Evolutionary conservation across 1,284 basidiomycete species (phyloP).

Genomic region (Rhodotorula sp.): DNA sequence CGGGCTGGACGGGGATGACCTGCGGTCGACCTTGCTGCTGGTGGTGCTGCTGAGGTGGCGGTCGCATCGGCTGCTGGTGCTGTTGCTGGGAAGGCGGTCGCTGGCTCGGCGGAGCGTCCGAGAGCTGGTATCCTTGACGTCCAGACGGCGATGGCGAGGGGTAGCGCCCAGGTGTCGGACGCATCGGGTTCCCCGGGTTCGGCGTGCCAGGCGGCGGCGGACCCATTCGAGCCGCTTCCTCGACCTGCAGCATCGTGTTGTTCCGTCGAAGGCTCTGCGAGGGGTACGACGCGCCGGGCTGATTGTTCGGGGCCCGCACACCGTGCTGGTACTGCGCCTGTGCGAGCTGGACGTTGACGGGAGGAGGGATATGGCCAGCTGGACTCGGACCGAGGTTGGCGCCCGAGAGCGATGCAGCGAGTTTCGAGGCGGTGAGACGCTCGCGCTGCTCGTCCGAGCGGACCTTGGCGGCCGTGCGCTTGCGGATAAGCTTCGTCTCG

Average conservation of each 20-base stretch:
- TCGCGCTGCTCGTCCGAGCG: slow-evolving; percentile 52
- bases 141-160: slow-evolving; percentile 3
- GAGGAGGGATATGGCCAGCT: slow-evolving; percentile 1
- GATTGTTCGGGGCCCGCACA: background rate
- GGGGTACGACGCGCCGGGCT: slow-evolving; percentile 3
- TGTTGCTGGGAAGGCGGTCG: slow-evolving; percentile 6
- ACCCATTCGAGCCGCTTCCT: slow-evolving; percentile 36
- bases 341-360: slow-evolving; percentile 1
- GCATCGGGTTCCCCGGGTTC: background rate
- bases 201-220: slow-evolving; percentile 13
- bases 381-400: slow-evolving; percentile 3
- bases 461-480: slow-evolving; percentile 74
- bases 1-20: slow-evolving; percentile 7
- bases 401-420: slow-evolving; percentile 18
- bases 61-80: background rate
- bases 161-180: background rate
- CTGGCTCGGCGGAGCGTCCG: slow-evolving; percentile 13
- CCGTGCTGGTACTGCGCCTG: slow-evolving; percentile 3
- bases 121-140: slow-evolving; percentile 19
- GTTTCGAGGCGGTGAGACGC: slow-evolving; percentile 31
- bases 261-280: slow-evolving; percentile 26
- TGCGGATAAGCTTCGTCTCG: slow-evolving; percentile 74
- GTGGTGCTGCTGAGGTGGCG: background rate
- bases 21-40: slow-evolving; percentile 7
- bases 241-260: slow-evolving; percentile 40